Base-by-base conservation (phyloP, 352 stramenopile genomes). In the Phytopythium mirpurense region DNA sequence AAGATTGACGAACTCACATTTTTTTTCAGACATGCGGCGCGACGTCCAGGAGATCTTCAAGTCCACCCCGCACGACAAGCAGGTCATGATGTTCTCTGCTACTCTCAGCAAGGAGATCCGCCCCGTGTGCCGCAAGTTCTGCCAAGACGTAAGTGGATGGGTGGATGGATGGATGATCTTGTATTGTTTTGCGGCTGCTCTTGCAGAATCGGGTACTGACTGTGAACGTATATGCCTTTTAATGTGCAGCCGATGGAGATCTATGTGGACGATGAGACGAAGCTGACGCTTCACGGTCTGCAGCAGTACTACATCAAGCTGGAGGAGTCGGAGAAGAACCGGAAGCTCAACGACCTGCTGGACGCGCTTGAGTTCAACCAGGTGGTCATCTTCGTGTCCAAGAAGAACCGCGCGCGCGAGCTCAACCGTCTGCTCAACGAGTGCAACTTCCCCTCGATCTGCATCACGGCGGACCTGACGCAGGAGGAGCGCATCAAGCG, bases 331-430 rank as follows among this genome's bases (percentile, higher is more conserved):
- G 96, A 99, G 70, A 99, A 99, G 93, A 99, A 99, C 70, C 87
- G 95, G 60, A 99, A 99, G 86, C 73, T 99, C 43, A 99, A 98
- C 72, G 96, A 99, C 60, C 80, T 99, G 63, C 74, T 99, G 42
- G 98, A 99, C 84, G 94, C 94, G 15, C 80, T 99, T 21, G 96
- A 99, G 69, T 99, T 99, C 84, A 99, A 99, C 77, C 98, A 99
- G 75, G 96, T 98, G 54, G 95, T 98, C 51, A 98, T 99, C 62
- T 99, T 99, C 68, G 94, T 98, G 52, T 97, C 87, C 51, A 98
- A 98, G 84, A 97, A 98, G 59, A 96, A 97, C 54, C 93, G 96
- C 60, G 96, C 94, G 57, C 97, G 95, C 52, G 95, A 98, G 81
- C 82, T 99, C n/a, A 98, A 98, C 73, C 87, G 93, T 56, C 77